A percentile compares a stretch with the other conserved stretches of the same genome.
These are phyloP conservation scores for Acaromyces ingoldii DNA, from an alignment of 1,284 basidiomycete genomes.

Conservation along the genomic window DNA sequence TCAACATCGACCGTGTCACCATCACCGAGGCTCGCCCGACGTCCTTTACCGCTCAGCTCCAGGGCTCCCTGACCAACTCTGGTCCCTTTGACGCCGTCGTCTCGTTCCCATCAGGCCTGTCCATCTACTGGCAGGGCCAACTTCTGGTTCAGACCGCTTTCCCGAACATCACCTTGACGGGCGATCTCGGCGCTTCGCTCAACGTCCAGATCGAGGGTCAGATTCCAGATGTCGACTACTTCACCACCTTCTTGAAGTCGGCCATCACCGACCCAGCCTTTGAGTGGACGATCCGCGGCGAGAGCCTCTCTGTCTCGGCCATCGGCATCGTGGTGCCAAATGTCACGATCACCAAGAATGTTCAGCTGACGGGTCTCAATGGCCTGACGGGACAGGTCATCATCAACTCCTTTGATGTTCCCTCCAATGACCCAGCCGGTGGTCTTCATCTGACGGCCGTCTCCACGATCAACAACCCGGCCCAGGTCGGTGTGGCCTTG, in stretches of 20 bases:
- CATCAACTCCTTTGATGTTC: constrained; percentile 68
- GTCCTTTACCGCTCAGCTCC: constrained; percentile 62
- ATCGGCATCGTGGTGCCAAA: constrained; percentile 56
- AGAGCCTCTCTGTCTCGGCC: constrained; percentile 61
- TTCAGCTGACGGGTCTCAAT: constrained; percentile 69
- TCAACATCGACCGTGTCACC: constrained; percentile 51
- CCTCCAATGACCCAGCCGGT: constrained; percentile 66
- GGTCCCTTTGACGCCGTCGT: constrained; percentile 73
- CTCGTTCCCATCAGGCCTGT: constrained; percentile 63
- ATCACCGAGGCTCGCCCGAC: constrained; percentile 54
- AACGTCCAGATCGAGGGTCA: constrained; percentile 60
- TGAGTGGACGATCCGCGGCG: constrained; percentile 67
- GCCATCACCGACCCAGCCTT: constrained; percentile 67
- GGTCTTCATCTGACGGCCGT: constrained; percentile 67
- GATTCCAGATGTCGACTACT: constrained; percentile 61
- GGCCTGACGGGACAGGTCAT: constrained; percentile 63
- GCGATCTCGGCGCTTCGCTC: constrained; percentile 64
- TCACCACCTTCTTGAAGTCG: constrained; percentile 65
- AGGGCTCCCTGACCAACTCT: constrained; percentile 66
- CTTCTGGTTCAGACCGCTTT: constrained; percentile 64
- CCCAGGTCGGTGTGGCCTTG: constrained; percentile 69
- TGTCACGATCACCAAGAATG: constrained; percentile 61
- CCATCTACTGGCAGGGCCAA: constrained; percentile 63
- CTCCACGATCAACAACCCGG: constrained; percentile 64
- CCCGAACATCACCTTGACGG: constrained; percentile 55